A percentile compares a stretch with the other conserved stretches of the same genome.
phyloP scores from a whole-genome alignment of 345 rosid species.

The Pistacia vera region DNA sequence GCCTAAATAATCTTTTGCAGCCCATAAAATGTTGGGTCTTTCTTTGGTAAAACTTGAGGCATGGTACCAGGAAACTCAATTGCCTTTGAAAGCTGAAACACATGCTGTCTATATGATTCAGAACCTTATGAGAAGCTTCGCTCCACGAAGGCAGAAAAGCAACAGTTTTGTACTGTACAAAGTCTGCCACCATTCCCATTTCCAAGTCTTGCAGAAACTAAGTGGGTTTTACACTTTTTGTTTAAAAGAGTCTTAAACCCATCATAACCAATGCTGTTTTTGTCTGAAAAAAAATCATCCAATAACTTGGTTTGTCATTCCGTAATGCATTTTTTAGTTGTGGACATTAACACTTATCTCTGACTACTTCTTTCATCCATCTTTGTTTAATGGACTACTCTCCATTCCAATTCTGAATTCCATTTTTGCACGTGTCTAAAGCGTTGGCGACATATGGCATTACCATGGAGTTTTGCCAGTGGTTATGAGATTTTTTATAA shows the following conservation, averaged over 20 bases:
- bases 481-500: background rate
- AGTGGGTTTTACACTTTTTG: background rate
- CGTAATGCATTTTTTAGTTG: background rate
- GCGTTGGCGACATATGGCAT: background rate
- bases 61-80: background rate
- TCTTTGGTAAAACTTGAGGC: background rate
- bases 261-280: background rate
- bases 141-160: background rate
- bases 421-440: slow-evolving; percentile 3
- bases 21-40: background rate
- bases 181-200: background rate
- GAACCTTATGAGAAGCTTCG: background rate
- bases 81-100: background rate
- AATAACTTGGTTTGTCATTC: background rate
- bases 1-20: background rate
- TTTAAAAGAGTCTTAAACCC: background rate
- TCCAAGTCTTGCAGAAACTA: background rate
- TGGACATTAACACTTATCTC: background rate
- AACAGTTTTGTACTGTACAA: background rate
- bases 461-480: background rate
- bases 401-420: slow-evolving; percentile 11
- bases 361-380: background rate
- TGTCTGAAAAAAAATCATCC: background rate
- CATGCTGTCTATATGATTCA: background rate
- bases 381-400: slow-evolving; percentile 8